Evolutionary conservation across 2,329 filamentous ascomycete species (phyloP), one percentile per base, ranked within the genome.

Genomic region (Penicillium sp.): DNA sequence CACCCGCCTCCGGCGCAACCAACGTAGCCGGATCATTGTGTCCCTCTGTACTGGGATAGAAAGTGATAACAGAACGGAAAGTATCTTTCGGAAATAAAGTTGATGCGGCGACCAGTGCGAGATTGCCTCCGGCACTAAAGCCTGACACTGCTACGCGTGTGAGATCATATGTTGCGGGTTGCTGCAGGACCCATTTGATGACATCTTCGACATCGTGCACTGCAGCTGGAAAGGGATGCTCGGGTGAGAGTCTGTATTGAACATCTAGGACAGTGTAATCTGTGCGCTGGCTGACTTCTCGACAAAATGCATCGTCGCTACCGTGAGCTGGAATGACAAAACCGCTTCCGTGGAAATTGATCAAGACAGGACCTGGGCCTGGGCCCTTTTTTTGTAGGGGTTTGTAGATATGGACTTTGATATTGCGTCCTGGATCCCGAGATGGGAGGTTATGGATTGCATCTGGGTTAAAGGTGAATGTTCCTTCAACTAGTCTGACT

Each of bases 201-300:
- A 59, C 61, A 53, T 73, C 70, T 55, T 68, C 68, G 3, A 61
- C 67, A 57, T 74, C 70, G 11, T 73, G 51, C 5, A 70, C 35
- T 2, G 69, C 59, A 6, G 65, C 66, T 6, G 71, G 71, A 44
- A 67, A 74, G 5, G 66, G 64, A 35, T 66, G 6, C 35, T 74
- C 71, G 10, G 71, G 71, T 8, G 63, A 65, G 16, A 69, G 66
- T 10, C 70, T 62, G 54, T 74, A 74, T 16, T 63, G 51, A 10
- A 62, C 59, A 54, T 74, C 70, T 16, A 72, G 55, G 7, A 72
- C 65, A 10, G 60, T 60, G 52, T 57, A 60, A 14, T 50, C 48
- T 27, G 61, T 53, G 19, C 48, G 22, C 3, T 52, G 29, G 47
- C 45, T 39, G 7, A 63, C 33, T 26, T 46, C 46, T 11, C 55